Conservation (phyloP, 257 asterid species). For the Gentiana straminea region DNA sequence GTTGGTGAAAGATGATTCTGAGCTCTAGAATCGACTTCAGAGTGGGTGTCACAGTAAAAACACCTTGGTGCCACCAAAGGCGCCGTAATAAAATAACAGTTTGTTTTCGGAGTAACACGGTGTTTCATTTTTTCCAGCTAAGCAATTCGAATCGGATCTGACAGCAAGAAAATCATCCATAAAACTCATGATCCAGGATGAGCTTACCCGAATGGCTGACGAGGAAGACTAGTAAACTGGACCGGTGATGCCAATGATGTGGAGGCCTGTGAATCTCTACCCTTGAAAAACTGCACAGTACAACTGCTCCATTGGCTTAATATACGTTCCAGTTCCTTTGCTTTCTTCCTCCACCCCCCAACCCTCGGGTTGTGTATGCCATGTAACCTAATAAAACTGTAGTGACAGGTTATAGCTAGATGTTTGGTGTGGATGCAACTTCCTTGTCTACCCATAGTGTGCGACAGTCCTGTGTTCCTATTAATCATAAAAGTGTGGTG, state of each 20-base stretch:
- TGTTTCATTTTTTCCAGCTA: constrained; percentile 31
- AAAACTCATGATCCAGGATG: constrained; percentile 88
- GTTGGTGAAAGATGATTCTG: too few relatives aligned
- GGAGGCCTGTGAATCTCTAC: constrained; percentile 26
- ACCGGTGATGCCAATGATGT: constrained; percentile 39
- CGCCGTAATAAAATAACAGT: neutral
- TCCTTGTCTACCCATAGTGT: constrained; percentile 11
- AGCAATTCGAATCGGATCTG: constrained; percentile 44
- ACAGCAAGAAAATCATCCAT: constrained; percentile 41
- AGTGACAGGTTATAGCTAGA: too few relatives aligned
- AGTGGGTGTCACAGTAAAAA: too few relatives aligned
- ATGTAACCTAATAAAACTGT: too few relatives aligned
- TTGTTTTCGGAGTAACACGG: neutral
- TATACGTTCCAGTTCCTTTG: too few relatives aligned
- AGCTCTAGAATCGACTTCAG: too few relatives aligned
- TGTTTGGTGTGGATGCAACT: too few relatives aligned
- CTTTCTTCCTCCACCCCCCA: too few relatives aligned
- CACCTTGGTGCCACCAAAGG: too few relatives aligned
- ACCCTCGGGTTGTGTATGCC: too few relatives aligned
- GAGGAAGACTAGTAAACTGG: constrained; percentile 50
- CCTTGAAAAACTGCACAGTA: constrained; percentile 10
- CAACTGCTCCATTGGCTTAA: neutral
- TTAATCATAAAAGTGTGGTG: too few relatives aligned
- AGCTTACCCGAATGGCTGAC: constrained; percentile 72
- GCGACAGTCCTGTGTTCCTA: too few relatives aligned